These are phyloP conservation scores for Protea cynaroides DNA, from an alignment of 164 flowering plant genomes.

Conservation along the genomic window DNA sequence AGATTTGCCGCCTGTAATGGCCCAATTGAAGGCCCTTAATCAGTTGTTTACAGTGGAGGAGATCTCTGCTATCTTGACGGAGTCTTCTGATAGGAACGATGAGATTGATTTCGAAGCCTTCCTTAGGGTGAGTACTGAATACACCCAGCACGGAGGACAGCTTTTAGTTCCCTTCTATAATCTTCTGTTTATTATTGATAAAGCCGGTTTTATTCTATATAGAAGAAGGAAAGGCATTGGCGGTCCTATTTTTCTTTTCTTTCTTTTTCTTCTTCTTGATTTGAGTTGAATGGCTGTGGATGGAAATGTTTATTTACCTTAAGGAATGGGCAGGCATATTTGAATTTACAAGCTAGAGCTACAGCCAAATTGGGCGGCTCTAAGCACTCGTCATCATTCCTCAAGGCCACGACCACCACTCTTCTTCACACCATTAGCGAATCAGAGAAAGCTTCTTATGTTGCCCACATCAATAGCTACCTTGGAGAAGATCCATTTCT, in stretches of 20 bases:
- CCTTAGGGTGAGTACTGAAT: constrained; percentile 69
- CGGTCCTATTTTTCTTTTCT: neutral
- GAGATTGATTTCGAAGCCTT: constrained; percentile 84
- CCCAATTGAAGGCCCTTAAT: constrained; percentile 46
- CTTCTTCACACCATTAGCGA: constrained; percentile 75
- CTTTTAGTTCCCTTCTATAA: neutral
- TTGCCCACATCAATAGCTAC: constrained; percentile 77
- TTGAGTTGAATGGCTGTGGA: neutral
- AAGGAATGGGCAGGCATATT: constrained; percentile 41
- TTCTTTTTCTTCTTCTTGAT: constrained; percentile 1
- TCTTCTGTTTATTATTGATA: neutral
- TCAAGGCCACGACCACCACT: constrained; percentile 76
- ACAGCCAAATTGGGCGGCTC: constrained; percentile 46
- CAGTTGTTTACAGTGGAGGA: constrained; percentile 51
- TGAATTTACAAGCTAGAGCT: constrained; percentile 57
- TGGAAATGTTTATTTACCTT: constrained; percentile 2
- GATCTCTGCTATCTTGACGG: constrained; percentile 41
- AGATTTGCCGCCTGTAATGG: constrained; percentile 67
- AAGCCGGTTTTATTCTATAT: neutral
- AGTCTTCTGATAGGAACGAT: constrained; percentile 34
- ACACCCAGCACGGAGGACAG: neutral
- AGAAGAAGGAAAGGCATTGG: neutral
- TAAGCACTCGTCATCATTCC: constrained; percentile 60
- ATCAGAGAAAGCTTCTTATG: constrained; percentile 78
- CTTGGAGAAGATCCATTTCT: constrained; percentile 81